Conservation (phyloP, 2,329 filamentous ascomycete genomes). For the Aureobasidium sp. region DNA sequence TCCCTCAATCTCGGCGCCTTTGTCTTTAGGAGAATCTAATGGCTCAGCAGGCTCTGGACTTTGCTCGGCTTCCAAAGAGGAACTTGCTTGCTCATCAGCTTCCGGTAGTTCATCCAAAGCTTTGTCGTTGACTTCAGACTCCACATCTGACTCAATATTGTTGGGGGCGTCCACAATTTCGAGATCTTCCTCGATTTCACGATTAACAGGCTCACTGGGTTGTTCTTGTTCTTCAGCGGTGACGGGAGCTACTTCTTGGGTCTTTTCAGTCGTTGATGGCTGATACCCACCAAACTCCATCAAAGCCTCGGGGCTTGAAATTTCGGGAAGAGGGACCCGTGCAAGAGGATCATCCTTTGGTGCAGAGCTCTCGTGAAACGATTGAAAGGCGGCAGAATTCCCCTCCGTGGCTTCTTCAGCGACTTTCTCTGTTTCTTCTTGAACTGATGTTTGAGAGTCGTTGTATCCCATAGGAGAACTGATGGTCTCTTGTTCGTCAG, state of each 20-base stretch:
- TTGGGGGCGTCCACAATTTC: background rate
- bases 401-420: background rate
- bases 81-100: background rate
- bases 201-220: background rate
- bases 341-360: background rate
- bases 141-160: background rate
- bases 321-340: background rate
- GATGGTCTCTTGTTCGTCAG: background rate
- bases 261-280: background rate
- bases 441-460: background rate
- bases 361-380: background rate
- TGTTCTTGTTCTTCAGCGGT: background rate
- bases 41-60: background rate
- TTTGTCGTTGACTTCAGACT: background rate
- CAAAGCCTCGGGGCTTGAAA: background rate
- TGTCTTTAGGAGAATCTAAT: no score
- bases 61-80: background rate
- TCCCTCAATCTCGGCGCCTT: background rate
- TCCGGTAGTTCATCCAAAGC: background rate
- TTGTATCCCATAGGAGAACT: background rate
- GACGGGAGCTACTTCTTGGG: background rate
- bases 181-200: background rate
- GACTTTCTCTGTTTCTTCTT: background rate
- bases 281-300: slow-evolving; percentile 13
- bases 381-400: background rate